phyloP scores from a whole-genome alignment of 805 yeast genomes.

The Ogataea polymorpha region DNA sequence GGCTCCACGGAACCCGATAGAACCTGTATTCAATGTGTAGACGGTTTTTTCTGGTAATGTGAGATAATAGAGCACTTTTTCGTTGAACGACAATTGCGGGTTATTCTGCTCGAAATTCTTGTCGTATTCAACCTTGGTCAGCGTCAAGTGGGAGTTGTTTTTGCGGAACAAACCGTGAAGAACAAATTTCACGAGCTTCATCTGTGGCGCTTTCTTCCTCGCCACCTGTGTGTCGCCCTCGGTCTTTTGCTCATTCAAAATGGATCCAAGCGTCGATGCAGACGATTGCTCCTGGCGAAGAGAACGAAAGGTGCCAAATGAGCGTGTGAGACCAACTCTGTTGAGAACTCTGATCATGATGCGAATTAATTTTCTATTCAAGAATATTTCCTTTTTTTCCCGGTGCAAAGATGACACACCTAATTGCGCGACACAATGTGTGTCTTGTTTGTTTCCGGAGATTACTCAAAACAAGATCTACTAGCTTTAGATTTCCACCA shows the following conservation, averaged over 20 bases:
- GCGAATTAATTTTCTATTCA: background rate
- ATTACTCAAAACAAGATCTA: slow-evolving; percentile 2
- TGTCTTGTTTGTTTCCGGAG: slow-evolving; percentile 9
- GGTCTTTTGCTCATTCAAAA: slow-evolving; percentile 15
- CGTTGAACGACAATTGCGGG: slow-evolving; percentile 54
- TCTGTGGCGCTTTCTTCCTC: slow-evolving; percentile 14
- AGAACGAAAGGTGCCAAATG: background rate
- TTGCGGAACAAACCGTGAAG: slow-evolving; percentile 73
- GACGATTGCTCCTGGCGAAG: slow-evolving; percentile 3
- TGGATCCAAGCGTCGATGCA: slow-evolving; percentile 28
- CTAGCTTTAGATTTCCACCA: background rate
- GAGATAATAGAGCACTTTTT: slow-evolving; percentile 72
- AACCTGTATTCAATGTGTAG: slow-evolving; percentile 73
- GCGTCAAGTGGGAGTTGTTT: slow-evolving; percentile 80
- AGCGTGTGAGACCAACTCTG: background rate
- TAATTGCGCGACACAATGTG: slow-evolving; percentile 7
- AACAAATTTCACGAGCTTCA: slow-evolving; percentile 55
- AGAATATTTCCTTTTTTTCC: background rate
- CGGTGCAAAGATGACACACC: slow-evolving; percentile 8
- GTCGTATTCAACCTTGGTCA: slow-evolving; percentile 69
- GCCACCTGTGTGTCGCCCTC: background rate
- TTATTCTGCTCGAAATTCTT: slow-evolving; percentile 54
- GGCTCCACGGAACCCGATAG: slow-evolving; percentile 83
- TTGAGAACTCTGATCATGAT: slow-evolving; percentile 1
- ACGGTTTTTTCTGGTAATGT: slow-evolving; percentile 75